A percentile compares a stretch with the other conserved stretches of the same genome.
These are phyloP conservation scores for Lumnitzera littorea DNA, from an alignment of 345 rosid species.

Conservation along the genomic window DNA sequence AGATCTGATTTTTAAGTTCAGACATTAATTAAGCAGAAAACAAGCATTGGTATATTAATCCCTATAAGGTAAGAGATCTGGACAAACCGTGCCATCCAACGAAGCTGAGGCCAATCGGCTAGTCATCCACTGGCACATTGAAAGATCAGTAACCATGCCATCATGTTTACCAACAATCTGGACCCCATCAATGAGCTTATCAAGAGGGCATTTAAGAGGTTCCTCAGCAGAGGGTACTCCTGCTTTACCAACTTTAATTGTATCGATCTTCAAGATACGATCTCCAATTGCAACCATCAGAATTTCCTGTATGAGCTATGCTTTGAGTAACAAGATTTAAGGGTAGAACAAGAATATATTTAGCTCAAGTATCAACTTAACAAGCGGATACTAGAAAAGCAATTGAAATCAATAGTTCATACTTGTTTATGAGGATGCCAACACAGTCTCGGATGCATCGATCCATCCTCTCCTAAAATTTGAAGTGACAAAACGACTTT, in stretches of 20 bases:
- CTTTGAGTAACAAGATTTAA: slow-evolving; percentile 4
- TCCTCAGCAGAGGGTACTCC: slow-evolving; percentile 44
- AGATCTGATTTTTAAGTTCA: too few species aligned
- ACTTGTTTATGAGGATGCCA: slow-evolving; percentile 90
- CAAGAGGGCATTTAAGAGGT: slow-evolving; percentile 46
- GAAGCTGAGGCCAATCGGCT: slow-evolving; percentile 75
- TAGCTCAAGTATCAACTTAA: neutral
- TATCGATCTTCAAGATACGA: slow-evolving; percentile 49
- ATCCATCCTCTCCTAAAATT: slow-evolving; percentile 37
- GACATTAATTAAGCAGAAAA: neutral
- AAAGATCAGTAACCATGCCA: slow-evolving; percentile 52
- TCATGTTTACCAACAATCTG: slow-evolving; percentile 73
- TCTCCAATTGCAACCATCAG: slow-evolving; percentile 62
- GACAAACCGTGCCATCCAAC: slow-evolving; percentile 58
- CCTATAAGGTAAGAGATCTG: neutral
- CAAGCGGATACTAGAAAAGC: too few species aligned
- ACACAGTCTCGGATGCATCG: slow-evolving; percentile 52
- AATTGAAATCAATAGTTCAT: slow-evolving; percentile 6
- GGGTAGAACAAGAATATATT: neutral
- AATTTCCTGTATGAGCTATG: slow-evolving; percentile 39
- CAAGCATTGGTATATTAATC: neutral
- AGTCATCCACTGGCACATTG: slow-evolving; percentile 80
- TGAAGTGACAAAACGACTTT: slow-evolving; percentile 50
- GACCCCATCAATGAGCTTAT: slow-evolving; percentile 59
- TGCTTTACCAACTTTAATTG: slow-evolving; percentile 45